A percentile compares a stretch with the other conserved stretches of the same genome.
Conservation (phyloP, 306 rosid species). For the Citrullus mucosospermus region DNA sequence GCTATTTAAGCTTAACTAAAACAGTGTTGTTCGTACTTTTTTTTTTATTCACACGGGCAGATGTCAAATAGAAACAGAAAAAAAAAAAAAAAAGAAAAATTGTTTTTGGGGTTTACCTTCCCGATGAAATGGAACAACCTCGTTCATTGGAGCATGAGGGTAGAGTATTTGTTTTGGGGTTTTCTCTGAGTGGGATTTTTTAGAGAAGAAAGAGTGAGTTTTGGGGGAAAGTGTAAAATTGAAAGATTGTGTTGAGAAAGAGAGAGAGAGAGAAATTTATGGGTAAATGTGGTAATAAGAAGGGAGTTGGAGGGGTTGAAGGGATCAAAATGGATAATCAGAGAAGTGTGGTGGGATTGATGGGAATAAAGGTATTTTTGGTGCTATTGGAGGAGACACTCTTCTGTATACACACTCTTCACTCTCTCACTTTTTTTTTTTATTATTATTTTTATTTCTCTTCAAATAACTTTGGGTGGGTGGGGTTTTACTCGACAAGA, state of each 20-base stretch:
- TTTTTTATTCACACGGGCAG: background rate
- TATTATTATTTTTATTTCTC: too few relatives aligned
- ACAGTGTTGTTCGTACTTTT: conserved; percentile 1
- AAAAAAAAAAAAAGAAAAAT: too few relatives aligned
- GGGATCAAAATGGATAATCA: background rate
- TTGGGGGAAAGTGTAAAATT: background rate
- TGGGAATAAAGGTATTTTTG: conserved; percentile 11
- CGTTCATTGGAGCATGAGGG: background rate
- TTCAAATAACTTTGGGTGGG: too few relatives aligned
- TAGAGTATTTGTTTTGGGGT: background rate
- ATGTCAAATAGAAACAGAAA: background rate
- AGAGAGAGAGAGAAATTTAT: too few relatives aligned
- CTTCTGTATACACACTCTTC: background rate
- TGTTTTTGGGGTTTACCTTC: conserved; percentile 33
- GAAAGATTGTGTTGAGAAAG: too few relatives aligned
- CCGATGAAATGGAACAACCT: conserved; percentile 22
- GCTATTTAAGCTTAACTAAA: conserved; percentile 26
- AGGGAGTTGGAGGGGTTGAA: background rate
- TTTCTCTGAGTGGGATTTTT: background rate
- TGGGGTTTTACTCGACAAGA: too few relatives aligned
- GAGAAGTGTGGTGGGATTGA: conserved; percentile 9
- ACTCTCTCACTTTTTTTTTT: background rate
- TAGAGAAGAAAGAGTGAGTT: background rate
- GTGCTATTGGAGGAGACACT: conserved; percentile 6
- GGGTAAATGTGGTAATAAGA: background rate